phyloP scores from a whole-genome alignment of 352 stramenopile genomes.

The Vaucheria bursata region DNA sequence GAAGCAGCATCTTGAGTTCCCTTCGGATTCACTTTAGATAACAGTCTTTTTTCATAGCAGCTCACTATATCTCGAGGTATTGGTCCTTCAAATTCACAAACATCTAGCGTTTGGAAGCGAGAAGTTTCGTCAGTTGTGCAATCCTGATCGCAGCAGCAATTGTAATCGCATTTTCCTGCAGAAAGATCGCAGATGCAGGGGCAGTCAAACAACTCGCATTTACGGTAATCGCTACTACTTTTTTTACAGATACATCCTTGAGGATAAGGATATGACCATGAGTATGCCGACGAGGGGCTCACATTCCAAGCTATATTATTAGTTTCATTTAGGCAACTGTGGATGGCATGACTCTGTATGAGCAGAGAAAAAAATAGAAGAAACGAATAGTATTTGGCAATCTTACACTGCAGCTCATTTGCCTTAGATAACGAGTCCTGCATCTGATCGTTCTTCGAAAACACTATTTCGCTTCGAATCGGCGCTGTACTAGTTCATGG shows the following conservation, averaged over 20 bases:
- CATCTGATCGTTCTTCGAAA: too few species aligned
- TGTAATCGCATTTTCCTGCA: constrained; percentile 48
- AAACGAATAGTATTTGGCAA: too few species aligned
- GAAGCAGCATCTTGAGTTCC: constrained; percentile 17
- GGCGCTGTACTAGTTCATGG: too few species aligned
- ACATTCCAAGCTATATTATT: constrained; percentile 12
- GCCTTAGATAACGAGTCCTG: too few species aligned
- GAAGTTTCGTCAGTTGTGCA: constrained; percentile 40
- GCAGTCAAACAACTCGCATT: constrained; percentile 46
- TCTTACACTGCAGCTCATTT: too few species aligned
- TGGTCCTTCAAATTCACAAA: constrained; percentile 32
- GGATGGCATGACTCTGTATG: too few species aligned
- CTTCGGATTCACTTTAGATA: constrained; percentile 24
- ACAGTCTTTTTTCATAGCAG: constrained; percentile 39
- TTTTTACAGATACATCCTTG: constrained; percentile 36
- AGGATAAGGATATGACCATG: constrained; percentile 21
- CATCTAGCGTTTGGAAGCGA: constrained; percentile 24
- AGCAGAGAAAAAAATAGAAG: too few species aligned
- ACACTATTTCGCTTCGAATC: too few species aligned
- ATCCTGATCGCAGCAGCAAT: constrained; percentile 49
- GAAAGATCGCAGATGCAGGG: constrained; percentile 48
- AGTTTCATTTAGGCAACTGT: background rate
- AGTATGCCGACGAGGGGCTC: constrained; percentile 20
- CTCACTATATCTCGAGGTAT: constrained; percentile 7
- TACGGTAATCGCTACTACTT: constrained; percentile 8